Base-by-base conservation (phyloP, 1,284 basidiomycete genomes). In the Heimioporus punctisporus region DNA sequence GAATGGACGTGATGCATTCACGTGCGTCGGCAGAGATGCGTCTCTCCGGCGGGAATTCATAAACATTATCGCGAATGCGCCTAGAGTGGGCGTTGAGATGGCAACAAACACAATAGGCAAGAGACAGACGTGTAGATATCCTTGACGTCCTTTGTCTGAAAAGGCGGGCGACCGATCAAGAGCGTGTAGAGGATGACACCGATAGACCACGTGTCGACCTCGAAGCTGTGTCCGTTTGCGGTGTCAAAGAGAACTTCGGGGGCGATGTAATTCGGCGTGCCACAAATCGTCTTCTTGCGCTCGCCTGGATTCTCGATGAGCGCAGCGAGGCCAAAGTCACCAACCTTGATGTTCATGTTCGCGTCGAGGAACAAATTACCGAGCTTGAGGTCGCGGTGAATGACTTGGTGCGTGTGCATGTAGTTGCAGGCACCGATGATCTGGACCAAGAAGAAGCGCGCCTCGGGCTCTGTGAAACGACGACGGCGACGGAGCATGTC, bases 191-290 rank as follows among this genome's bases (percentile, higher is more conserved):
- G 76, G 58, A 99, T 98, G 50, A 99, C 97, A 14, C 97, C 97
- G 50, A 97, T 91, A 8, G 92, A 95, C 97, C 97, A 99, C 11
- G 96, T 92, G 69, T 99, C 97, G 34, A 98, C 97, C 74, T 98
- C 97, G 66, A 98, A 99, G 69, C 93, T 95, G 74, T 99, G 97
- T 1, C 97, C 95, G 62, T 95, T 96, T 26, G 89, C 93, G 43
- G 92, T 93, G 71, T 98, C 95, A 71, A 98, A 98, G 56, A 99
- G 76, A 31, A 99, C 95, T 71, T 99, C 97, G 0, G 97, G 97
- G 0, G 97, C 97, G 62, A 99, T 98, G 72, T 99, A 98, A 72
- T 99, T 98, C 2, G 97, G 97, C 2, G 97, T 99, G 8, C 97
- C 97, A 65, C 97, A 98, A 48, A 98, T 97, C 0, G 97, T 99